Evolutionary conservation across 2,329 filamentous ascomycete species (phyloP), one percentile per base, ranked within the genome.

Genomic region (Talaromyces funiculosus): DNA sequence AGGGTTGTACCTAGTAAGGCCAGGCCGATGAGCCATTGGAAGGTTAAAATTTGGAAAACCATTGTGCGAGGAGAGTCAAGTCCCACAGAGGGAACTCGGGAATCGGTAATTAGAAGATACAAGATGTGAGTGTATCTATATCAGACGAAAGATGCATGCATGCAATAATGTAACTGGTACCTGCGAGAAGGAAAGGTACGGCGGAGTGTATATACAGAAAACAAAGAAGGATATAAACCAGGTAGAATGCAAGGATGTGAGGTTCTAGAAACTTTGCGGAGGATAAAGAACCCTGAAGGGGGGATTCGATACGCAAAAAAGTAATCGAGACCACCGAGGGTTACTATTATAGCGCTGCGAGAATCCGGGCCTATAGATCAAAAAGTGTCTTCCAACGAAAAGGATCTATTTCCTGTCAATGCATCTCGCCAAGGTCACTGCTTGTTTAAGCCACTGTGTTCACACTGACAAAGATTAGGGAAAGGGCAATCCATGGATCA

Each of bases 1-100:
- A 64, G 67, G n/a, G 59, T 65, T 18, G 67, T 61, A 38, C 63
- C 61, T 35, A 70, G 6, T 10, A 72, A 20, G 29, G 66, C 26
- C 1, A 71, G 35, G 18, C 69, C 67, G 6, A 69, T 20, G 16
- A 63, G 59, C 68, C 67, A 73, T 54, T 58, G 60, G 4, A 57
- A 42, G 14, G 29, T 53, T 40, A 49, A 58, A 26, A 38, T 12
- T 20, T 54, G 45, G 7, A 54, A 18, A 26, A 22, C 20, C 54
- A 61, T 61, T 43, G 37, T 56, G n/a, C n/a, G n/a, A 29, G 14
- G 8, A 12, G 10, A 20, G 22, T 8, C 9, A 16, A 40, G 5
- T 20, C 18, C 10, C 22, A n/a, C n/a, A n/a, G 42, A 20, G n/a
- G 22, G 8, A 45, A 18, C 31, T 45, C 9, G n/a, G 20, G 42